phyloP scores from a whole-genome alignment of 2,329 filamentous ascomycete genomes.

The Thelonectria discophora region DNA sequence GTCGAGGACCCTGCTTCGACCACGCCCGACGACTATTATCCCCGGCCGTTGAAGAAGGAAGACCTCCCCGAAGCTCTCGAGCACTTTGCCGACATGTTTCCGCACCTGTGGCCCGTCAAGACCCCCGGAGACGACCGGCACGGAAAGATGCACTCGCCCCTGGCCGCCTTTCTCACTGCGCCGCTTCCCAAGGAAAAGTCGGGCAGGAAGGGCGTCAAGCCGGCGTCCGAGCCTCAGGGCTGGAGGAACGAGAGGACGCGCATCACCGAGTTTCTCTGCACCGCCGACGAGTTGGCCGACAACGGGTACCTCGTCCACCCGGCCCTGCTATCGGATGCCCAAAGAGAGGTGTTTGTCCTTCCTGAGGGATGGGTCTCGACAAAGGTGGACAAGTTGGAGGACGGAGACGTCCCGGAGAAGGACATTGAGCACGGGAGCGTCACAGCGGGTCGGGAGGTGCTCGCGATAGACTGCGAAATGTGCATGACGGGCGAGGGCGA shows the following conservation, averaged over 20 bases:
- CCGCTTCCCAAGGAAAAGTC: conserved; percentile 74
- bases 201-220: conserved; percentile 65
- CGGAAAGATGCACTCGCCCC: conserved; percentile 83
- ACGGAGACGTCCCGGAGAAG: conserved; percentile 72
- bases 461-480: conserved; percentile 97
- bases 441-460: conserved; percentile 79
- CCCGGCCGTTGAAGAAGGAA: conserved; percentile 60
- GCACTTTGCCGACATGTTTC: conserved; percentile 82
- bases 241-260: conserved; percentile 81
- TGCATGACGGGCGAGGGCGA: conserved; percentile 84
- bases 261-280: conserved; percentile 82
- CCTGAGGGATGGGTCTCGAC: conserved; percentile 87
- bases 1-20: conserved; percentile 46
- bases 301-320: conserved; percentile 90
- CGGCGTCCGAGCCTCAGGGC: conserved; percentile 68
- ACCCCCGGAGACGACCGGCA: conserved; percentile 86
- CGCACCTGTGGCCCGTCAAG: conserved; percentile 87
- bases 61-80: conserved; percentile 63
- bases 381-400: conserved; percentile 69
- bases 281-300: conserved; percentile 76
- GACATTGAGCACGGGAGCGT: conserved; percentile 84
- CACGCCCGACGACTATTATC: conserved; percentile 69
- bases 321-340: conserved; percentile 71
- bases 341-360: conserved; percentile 59
- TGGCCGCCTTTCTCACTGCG: conserved; percentile 83